Percentiles rank a stretch among this genome's conserved stretches.
phyloP scores from a whole-genome alignment of 2,329 filamentous ascomycete species.

The Sclerotinia nivalis region DNA sequence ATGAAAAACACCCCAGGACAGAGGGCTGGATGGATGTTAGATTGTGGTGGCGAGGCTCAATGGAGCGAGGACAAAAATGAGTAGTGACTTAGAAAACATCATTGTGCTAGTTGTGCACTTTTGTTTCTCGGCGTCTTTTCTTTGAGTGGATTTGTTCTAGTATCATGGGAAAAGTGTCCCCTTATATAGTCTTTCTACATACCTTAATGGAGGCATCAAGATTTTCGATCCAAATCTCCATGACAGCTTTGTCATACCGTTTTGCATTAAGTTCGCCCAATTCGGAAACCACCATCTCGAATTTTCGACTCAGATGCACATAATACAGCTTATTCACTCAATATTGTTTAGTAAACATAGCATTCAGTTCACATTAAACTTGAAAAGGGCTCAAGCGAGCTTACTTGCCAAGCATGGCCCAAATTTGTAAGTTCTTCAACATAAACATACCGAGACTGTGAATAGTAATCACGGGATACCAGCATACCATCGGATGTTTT shows the following conservation, averaged over 20 bases:
- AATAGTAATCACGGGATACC: neutral
- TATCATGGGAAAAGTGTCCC: no score
- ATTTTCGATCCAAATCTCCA: no score
- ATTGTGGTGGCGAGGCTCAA: neutral
- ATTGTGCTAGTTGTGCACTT: neutral
- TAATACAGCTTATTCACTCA: neutral
- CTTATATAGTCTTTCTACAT: neutral
- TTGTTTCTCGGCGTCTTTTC: neutral
- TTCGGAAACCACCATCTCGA: no score
- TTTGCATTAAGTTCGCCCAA: neutral
- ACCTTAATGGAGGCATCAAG: neutral
- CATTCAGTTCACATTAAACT: neutral
- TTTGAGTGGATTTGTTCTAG: neutral
- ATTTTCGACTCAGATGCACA: neutral
- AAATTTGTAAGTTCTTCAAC: neutral
- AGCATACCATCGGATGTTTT: neutral
- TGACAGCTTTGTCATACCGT: neutral
- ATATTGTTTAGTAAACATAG: neutral
- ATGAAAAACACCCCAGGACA: constrained; percentile 9
- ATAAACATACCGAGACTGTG: neutral
- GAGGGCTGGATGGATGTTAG: neutral
- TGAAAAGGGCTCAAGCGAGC: neutral
- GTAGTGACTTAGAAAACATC: neutral
- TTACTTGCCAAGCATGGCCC: neutral
- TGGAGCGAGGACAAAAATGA: neutral